These are phyloP conservation scores for Pyricularia grisea DNA, from an alignment of 2,329 filamentous ascomycete genomes.

Conservation along the genomic window DNA sequence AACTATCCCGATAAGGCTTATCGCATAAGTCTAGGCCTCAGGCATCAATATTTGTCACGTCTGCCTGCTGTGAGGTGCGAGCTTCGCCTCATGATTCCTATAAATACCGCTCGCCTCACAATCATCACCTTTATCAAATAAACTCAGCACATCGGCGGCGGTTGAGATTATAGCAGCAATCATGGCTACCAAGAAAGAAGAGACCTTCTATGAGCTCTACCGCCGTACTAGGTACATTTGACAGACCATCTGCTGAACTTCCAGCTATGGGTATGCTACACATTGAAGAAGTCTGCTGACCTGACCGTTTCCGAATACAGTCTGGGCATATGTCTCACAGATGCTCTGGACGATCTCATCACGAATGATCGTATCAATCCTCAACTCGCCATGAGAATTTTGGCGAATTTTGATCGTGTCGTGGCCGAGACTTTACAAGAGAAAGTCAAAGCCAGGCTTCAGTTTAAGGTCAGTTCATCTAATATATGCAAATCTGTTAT, in stretches of 20 bases:
- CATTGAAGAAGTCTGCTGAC: constrained; percentile 11
- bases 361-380: constrained; percentile 92
- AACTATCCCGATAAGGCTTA: not conserved
- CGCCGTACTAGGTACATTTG: constrained; percentile 82
- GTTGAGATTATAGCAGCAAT: constrained; percentile 5
- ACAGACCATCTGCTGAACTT: not conserved
- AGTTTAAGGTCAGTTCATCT: constrained; percentile 70
- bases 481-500: not conserved
- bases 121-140: not conserved
- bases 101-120: not conserved
- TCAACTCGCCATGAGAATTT: constrained; percentile 96
- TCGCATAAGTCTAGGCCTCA: not conserved
- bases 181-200: constrained; percentile 18
- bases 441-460: constrained; percentile 81
- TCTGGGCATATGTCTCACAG: constrained; percentile 86
- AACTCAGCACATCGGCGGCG: not conserved
- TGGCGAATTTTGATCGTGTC: constrained; percentile 88
- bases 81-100: not conserved
- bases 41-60: not conserved
- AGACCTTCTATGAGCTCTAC: constrained; percentile 87
- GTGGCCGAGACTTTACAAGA: constrained; percentile 88
- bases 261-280: constrained; percentile 16
- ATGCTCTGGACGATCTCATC: constrained; percentile 95
- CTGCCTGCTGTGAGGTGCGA: not conserved
- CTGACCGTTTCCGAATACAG: constrained; percentile 33